phyloP scores from a whole-genome alignment of 257 asterid genomes.

The Echites panduratus region DNA sequence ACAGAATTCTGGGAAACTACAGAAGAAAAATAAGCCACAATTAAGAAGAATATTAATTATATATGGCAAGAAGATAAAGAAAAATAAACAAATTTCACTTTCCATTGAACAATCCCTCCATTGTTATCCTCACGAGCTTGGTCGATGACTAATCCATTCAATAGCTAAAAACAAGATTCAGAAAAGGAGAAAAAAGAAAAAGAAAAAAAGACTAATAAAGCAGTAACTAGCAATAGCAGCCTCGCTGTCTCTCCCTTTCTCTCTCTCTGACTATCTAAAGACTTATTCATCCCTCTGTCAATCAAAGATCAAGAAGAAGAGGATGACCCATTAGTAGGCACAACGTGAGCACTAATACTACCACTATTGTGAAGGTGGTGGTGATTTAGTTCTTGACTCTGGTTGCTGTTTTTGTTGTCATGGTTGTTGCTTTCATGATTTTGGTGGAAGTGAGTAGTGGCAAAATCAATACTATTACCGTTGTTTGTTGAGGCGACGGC shows the following conservation, averaged over 20 bases:
- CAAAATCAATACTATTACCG: conserved; percentile 17
- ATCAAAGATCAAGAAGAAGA: conserved; percentile 45
- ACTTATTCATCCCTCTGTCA: conserved; percentile 31
- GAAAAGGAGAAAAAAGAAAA: conserved; percentile 1
- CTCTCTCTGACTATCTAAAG: conserved; percentile 17
- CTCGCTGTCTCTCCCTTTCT: neutral
- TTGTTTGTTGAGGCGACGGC: conserved; percentile 5
- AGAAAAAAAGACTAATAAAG: conserved; percentile 22
- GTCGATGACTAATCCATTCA: conserved; percentile 15
- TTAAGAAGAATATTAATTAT: neutral
- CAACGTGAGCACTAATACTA: conserved; percentile 21
- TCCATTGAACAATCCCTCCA: conserved; percentile 14
- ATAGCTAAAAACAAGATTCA: conserved; percentile 24
- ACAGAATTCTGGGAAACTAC: neutral
- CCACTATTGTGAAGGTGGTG: conserved; percentile 19
- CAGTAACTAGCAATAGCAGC: conserved; percentile 24
- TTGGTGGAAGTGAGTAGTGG: conserved; percentile 25
- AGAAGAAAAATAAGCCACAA: neutral
- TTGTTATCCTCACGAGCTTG: conserved; percentile 11
- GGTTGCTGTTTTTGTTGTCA: conserved; percentile 26
- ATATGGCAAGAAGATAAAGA: neutral
- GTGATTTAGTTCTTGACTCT: conserved; percentile 26
- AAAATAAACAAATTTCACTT: conserved; percentile 15
- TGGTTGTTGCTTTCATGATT: conserved; percentile 23
- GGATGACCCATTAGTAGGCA: conserved; percentile 52